phyloP scores from a whole-genome alignment of 1,284 basidiomycete genomes.

The Ceratobasidium papillatum region DNA sequence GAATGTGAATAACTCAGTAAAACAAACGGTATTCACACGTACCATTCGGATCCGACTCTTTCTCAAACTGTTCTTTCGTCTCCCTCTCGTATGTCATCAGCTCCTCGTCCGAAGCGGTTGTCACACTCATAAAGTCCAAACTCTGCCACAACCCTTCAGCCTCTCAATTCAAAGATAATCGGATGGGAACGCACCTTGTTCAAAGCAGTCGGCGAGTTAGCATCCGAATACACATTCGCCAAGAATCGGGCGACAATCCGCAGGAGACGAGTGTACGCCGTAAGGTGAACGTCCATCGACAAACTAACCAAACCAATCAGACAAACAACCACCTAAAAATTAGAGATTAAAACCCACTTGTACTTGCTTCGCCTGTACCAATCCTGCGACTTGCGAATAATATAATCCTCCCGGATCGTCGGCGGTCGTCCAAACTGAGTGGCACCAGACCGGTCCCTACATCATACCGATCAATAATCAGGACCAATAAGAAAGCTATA shows the following conservation, averaged over 20 bases:
- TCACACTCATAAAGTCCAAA: conserved; percentile 71
- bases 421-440: conserved; percentile 89
- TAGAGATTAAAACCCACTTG: conserved; percentile 58
- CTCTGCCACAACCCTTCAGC: no score
- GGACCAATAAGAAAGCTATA: neutral
- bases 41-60: conserved; percentile 66
- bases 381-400: conserved; percentile 74
- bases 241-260: conserved; percentile 77
- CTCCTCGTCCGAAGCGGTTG: conserved; percentile 65
- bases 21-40: no score
- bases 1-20: no score
- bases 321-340: conserved; percentile 15
- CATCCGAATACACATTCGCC: conserved; percentile 78
- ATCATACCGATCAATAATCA: neutral
- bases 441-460: conserved; percentile 73
- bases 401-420: conserved; percentile 86
- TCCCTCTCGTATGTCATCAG: conserved; percentile 68
- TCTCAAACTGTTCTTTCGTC: conserved; percentile 66
- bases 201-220: conserved; percentile 69
- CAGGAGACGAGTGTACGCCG: conserved; percentile 72
- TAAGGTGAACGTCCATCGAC: conserved; percentile 68
- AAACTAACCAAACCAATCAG: conserved; percentile 12
- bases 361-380: conserved; percentile 78
- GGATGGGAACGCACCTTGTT: conserved; percentile 62
- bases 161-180: neutral